Base-by-base conservation (phyloP, 2,329 filamentous ascomycete species). In the Celoporthe dispersa region DNA sequence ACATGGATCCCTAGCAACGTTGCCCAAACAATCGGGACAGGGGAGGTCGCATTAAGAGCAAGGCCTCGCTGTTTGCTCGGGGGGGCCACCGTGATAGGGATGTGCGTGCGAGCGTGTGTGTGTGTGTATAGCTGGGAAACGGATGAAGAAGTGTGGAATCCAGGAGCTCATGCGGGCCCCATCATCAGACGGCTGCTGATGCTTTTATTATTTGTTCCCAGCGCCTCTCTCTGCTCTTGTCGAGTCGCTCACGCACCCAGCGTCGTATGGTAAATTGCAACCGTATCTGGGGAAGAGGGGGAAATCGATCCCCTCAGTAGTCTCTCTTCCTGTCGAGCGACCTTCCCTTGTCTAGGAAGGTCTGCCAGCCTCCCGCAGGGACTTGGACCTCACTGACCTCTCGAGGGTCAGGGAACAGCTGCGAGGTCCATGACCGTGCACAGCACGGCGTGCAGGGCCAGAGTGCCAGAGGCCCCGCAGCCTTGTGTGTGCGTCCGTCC, bases 1-100 rank as follows among this genome's bases (percentile, higher is more conserved):
- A 37, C 68, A 71, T 68, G 70, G 68, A 57, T 70, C 61, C 70
- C 68, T 62, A 53, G 68, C 64, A 53, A 55, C 28, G 41, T 35
- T 53, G 60, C 53, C 41, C 64, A 65, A 57, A 68, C 62, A 71
- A 60, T 28, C 16, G 44, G 41, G 37, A 48, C 57, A 55, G 53
- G 60, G 60, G 35, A 64, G 61, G 37, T 67, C 63, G 53, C 28
- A 59, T 33, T 19, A 22, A 51, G 25, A 65, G 39, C 41, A 53
- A 55, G 59, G 48, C 31, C 33, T 25, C 3, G 35, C 39, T 41
- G 59, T 64, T 8, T 39, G 11, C 3, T 35, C 19, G 44, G 22
- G 44, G 22, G 44, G 22, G 44, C 44, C 5, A n/a, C 44, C 44
- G 22, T n/a, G 8, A n/a, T 48, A n/a, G n/a, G n/a, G 19, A 11